Percentiles rank a stretch among this genome's conserved stretches.
phyloP scores from a whole-genome alignment of 306 rosid species.

The Adenanthera pavonina region DNA sequence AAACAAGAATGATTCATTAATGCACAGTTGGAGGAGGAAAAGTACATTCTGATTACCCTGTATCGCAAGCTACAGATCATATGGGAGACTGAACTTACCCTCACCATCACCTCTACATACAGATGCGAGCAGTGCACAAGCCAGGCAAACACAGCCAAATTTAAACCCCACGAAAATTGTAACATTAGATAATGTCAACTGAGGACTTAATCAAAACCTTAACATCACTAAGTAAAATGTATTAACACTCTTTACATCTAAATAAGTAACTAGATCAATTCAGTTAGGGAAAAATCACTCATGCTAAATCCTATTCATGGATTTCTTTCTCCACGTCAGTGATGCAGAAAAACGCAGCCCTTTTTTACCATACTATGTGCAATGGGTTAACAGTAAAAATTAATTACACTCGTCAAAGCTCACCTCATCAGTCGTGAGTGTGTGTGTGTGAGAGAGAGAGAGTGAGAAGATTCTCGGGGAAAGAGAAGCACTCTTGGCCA shows the following conservation, averaged over 20 bases:
- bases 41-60: not conserved
- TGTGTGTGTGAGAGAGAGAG: not conserved
- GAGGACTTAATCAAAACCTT: not conserved
- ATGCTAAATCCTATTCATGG: slow-evolving; percentile 17
- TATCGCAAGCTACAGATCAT: not conserved
- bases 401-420: slow-evolving; percentile 39
- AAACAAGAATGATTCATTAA: not conserved
- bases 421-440: slow-evolving; percentile 6
- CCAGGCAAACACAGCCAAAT: not conserved
- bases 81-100: not conserved
- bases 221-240: slow-evolving; percentile 12
- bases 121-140: not conserved
- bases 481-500: slow-evolving; percentile 16
- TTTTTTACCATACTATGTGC: slow-evolving; percentile 25
- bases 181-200: not conserved
- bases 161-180: not conserved
- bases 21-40: not conserved
- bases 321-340: slow-evolving; percentile 18
- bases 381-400: slow-evolving; percentile 25
- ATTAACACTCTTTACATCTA: slow-evolving; percentile 10
- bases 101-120: not conserved
- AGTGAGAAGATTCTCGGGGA: slow-evolving; percentile 2
- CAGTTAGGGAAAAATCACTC: slow-evolving; percentile 24
- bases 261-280: slow-evolving; percentile 7
- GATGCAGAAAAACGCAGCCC: slow-evolving; percentile 26